A percentile compares a stretch with the other conserved stretches of the same genome.
Conservation (phyloP, 257 asterid genomes). For the Fraxinus quadrangulata region DNA sequence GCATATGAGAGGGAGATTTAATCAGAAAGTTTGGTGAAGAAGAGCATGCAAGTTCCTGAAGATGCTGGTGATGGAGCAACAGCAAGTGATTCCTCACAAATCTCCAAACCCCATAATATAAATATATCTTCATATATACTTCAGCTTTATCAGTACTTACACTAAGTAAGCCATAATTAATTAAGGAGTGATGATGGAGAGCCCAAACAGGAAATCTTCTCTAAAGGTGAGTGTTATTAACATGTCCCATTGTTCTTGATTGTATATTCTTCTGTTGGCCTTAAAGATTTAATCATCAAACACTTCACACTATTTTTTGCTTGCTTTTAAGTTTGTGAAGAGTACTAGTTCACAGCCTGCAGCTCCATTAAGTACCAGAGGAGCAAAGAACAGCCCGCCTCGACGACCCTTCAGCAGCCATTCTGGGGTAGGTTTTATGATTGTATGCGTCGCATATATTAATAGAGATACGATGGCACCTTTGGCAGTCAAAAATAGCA, state of each 20-base stretch:
- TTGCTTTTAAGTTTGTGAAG: conserved; percentile 28
- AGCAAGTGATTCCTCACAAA: conserved; percentile 39
- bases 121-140: conserved; percentile 33
- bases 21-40: conserved; percentile 60
- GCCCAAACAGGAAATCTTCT: conserved; percentile 48
- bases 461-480: too few relatives aligned
- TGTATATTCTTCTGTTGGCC: not conserved
- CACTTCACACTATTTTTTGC: not conserved
- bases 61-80: conserved; percentile 54
- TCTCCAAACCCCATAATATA: conserved; percentile 38
- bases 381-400: conserved; percentile 19
- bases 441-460: too few relatives aligned
- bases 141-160: conserved; percentile 21
- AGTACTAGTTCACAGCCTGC: conserved; percentile 30
- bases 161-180: conserved; percentile 20
- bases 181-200: conserved; percentile 44
- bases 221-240: conserved; percentile 43
- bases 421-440: conserved; percentile 28
- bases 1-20: conserved; percentile 48
- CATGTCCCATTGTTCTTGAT: not conserved
- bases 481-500: too few relatives aligned
- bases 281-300: not conserved
- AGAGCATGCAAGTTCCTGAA: conserved; percentile 21
- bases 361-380: conserved; percentile 31
- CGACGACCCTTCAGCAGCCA: conserved; percentile 30